Conservation (phyloP, 2,329 filamentous ascomycete genomes). For the Nannizziopsis arthrosporioides region DNA sequence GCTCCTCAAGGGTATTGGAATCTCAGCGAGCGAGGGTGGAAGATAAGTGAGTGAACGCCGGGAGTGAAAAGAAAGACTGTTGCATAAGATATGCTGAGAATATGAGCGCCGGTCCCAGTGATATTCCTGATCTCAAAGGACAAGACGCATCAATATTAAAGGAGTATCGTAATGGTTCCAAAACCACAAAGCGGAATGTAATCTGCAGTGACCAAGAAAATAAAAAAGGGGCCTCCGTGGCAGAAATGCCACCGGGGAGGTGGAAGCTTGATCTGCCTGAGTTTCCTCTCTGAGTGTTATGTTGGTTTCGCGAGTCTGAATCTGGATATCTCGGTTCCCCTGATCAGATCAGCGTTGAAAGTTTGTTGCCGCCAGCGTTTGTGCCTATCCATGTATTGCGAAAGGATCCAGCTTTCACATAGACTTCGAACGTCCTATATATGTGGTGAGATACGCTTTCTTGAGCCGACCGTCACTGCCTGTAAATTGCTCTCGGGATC, state of each 20-base stretch:
- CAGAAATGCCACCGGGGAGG: conserved; percentile 3
- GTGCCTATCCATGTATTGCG: conserved; percentile 8
- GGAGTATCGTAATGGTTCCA: conserved; percentile 5
- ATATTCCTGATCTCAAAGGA: conserved; percentile 1
- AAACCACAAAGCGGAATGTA: conserved; percentile 3
- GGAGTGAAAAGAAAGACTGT: not conserved
- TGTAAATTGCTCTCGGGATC: not conserved
- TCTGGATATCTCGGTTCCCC: conserved; percentile 6
- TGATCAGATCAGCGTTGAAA: conserved; percentile 7
- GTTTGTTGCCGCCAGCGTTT: conserved; percentile 11
- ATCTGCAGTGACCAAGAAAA: not conserved
- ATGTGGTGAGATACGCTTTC: not conserved
- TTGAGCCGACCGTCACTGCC: not conserved
- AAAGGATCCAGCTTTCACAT: not conserved
- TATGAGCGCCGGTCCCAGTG: not conserved
- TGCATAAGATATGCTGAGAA: conserved; percentile 5
- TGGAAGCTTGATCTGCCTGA: not conserved
- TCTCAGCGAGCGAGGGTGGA: not conserved
- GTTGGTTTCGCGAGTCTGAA: conserved; percentile 10
- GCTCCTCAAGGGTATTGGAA: not conserved
- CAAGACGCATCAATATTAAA: conserved; percentile 11
- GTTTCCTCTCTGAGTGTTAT: not conserved
- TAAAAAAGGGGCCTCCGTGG: not conserved
- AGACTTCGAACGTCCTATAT: not conserved
- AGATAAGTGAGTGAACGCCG: not conserved